Percentiles rank a stretch among this genome's conserved stretches.
phyloP scores from a whole-genome alignment of 2,329 filamentous ascomycete genomes.

The Fusarium paranaense region DNA sequence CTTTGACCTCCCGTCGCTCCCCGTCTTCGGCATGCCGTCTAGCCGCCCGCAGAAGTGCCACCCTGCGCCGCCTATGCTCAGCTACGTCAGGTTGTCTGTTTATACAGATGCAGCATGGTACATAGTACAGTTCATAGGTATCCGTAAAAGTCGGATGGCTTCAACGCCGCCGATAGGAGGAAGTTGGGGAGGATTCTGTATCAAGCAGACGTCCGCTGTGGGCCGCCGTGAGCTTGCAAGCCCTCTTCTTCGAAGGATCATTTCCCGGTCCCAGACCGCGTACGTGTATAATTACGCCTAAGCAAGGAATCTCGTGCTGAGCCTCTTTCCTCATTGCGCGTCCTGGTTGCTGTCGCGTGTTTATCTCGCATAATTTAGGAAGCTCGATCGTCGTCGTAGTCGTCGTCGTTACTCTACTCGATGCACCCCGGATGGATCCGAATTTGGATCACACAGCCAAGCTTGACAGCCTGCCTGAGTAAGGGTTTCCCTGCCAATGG shows the following conservation, averaged over 20 bases:
- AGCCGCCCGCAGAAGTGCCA: not conserved
- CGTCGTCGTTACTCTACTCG: not conserved
- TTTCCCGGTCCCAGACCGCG: not conserved
- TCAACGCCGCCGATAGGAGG: not conserved
- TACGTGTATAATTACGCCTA: not conserved
- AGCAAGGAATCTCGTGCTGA: slow-evolving; percentile 1
- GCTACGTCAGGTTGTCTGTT: slow-evolving; percentile 1
- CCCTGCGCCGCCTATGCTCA: slow-evolving; percentile 1
- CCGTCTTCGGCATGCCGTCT: not conserved
- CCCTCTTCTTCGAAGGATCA: not conserved
- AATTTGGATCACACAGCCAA: slow-evolving; percentile 17
- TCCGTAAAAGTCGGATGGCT: not conserved
- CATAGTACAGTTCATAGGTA: not conserved
- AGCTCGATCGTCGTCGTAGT: not conserved
- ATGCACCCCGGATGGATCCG: slow-evolving; percentile 24
- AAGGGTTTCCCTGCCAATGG: slow-evolving; percentile 22
- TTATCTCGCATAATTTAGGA: slow-evolving; percentile 1
- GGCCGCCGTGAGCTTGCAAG: not conserved
- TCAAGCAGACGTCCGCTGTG: not conserved
- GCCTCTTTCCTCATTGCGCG: slow-evolving; percentile 2
- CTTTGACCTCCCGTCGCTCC: not conserved
- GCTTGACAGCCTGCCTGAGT: slow-evolving; percentile 21
- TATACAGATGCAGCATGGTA: not conserved
- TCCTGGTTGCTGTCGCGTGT: not conserved
- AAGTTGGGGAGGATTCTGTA: not conserved